Evolutionary conservation across 805 yeast species (phyloP).

Genomic region (Candida loeiensis): DNA sequence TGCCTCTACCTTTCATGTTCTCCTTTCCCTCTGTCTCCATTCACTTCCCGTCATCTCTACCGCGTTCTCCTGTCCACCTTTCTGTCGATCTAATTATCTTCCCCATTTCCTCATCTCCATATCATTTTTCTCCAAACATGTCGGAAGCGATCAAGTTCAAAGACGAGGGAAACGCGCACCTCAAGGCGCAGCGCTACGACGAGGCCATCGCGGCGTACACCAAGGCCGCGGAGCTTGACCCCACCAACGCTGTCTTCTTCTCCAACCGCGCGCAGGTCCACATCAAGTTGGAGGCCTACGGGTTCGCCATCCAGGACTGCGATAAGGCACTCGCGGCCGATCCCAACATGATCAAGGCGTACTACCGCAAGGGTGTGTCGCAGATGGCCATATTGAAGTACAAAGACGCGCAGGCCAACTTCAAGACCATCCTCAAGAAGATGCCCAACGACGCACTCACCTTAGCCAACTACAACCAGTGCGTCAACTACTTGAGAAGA

Average conservation of each 20-base stretch:
- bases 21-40: too few relatives aligned
- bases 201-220: slow-evolving; percentile 72
- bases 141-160: slow-evolving; percentile 50
- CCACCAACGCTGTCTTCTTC: slow-evolving; percentile 57
- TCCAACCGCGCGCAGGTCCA: slow-evolving; percentile 89
- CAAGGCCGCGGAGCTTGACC: slow-evolving; percentile 65
- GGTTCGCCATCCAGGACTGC: slow-evolving; percentile 79
- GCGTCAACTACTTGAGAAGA: slow-evolving; percentile 62
- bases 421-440: slow-evolving; percentile 55
- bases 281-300: slow-evolving; percentile 81
- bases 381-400: slow-evolving; percentile 71
- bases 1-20: too few relatives aligned
- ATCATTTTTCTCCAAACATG: too few relatives aligned
- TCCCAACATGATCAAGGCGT: slow-evolving; percentile 67
- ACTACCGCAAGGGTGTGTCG: slow-evolving; percentile 85
- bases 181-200: slow-evolving; percentile 61
- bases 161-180: slow-evolving; percentile 66
- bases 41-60: too few relatives aligned
- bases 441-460: slow-evolving; percentile 73
- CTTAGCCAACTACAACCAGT: slow-evolving; percentile 54
- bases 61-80: too few relatives aligned
- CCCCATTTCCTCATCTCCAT: too few relatives aligned
- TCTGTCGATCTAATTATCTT: too few relatives aligned
- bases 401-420: slow-evolving; percentile 68
- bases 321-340: slow-evolving; percentile 66